A percentile compares a stretch with the other conserved stretches of the same genome.
These are phyloP conservation scores for Sporopachydermia quercuum DNA, from an alignment of 805 yeast genomes.

Conservation along the genomic window DNA sequence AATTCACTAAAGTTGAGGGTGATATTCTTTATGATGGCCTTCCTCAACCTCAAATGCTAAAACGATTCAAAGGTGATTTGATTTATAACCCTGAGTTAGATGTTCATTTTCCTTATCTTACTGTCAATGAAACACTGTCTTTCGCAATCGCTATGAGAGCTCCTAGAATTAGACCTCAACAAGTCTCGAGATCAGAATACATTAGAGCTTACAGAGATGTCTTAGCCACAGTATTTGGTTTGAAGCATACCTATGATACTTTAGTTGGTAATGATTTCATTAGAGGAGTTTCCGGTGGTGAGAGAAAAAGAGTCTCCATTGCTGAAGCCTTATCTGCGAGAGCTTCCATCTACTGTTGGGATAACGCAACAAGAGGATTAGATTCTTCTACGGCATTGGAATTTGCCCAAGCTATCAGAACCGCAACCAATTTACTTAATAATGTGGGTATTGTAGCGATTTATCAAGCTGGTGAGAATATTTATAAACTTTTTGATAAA, in stretches of 20 bases:
- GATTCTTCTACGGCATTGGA: slow-evolving; percentile 77
- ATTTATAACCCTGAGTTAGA: slow-evolving; percentile 52
- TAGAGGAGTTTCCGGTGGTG: slow-evolving; percentile 77
- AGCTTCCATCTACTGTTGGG: slow-evolving; percentile 56
- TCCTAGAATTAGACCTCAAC: slow-evolving; percentile 38
- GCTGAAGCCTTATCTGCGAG: slow-evolving; percentile 61
- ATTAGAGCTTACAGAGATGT: slow-evolving; percentile 32
- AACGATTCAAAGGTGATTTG: slow-evolving; percentile 31
- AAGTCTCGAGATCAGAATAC: slow-evolving; percentile 31
- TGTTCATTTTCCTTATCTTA: slow-evolving; percentile 61
- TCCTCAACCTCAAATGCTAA: slow-evolving; percentile 36
- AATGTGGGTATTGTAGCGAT: slow-evolving; percentile 53
- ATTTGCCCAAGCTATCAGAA: slow-evolving; percentile 50
- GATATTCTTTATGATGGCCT: slow-evolving; percentile 37
- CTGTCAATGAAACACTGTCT: slow-evolving; percentile 56
- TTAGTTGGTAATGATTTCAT: slow-evolving; percentile 47
- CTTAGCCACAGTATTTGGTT: slow-evolving; percentile 40
- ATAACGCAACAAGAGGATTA: slow-evolving; percentile 75
- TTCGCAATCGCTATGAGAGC: slow-evolving; percentile 61
- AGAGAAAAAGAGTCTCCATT: slow-evolving; percentile 70
- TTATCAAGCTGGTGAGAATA: slow-evolving; percentile 54
- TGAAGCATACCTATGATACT: slow-evolving; percentile 43
- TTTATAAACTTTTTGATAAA: slow-evolving; percentile 48
- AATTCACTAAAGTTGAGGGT: slow-evolving; percentile 33
- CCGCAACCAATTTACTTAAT: slow-evolving; percentile 37